A percentile compares a stretch with the other conserved stretches of the same genome.
phyloP scores from a whole-genome alignment of 2,329 filamentous ascomycete species.

The Alternaria alternata region DNA sequence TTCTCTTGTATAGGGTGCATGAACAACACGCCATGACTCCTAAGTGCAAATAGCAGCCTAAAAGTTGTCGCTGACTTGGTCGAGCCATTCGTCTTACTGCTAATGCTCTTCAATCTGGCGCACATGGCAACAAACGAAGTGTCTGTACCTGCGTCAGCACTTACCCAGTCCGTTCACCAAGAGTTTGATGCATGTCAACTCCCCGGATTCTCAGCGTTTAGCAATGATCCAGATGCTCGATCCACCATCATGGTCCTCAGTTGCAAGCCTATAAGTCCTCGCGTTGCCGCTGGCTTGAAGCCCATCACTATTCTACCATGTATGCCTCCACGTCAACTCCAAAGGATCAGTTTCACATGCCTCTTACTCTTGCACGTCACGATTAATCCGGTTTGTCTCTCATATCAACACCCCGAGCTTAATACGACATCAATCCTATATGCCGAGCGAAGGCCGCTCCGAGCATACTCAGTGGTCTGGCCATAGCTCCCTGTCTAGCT shows the following conservation, averaged over 20 bases:
- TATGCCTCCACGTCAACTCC: neutral
- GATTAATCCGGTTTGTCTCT: neutral
- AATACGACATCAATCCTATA: neutral
- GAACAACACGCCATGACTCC: too few relatives aligned
- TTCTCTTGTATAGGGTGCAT: too few relatives aligned
- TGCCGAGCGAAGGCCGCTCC: conserved; percentile 15
- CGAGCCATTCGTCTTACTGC: neutral
- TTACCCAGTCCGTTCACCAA: neutral
- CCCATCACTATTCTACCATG: neutral
- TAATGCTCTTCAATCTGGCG: neutral
- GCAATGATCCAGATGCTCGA: neutral
- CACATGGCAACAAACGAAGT: neutral
- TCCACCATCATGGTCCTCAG: conserved; percentile 35
- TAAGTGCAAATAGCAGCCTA: too few relatives aligned
- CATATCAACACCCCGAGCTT: conserved; percentile 4
- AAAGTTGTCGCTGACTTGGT: too few relatives aligned
- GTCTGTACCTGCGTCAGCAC: conserved; percentile 16
- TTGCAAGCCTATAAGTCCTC: conserved; percentile 15
- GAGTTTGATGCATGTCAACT: neutral
- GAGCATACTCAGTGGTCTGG: conserved; percentile 9
- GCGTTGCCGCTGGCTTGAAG: neutral
- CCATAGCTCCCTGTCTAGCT: conserved; percentile 20
- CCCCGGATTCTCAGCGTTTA: neutral
- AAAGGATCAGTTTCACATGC: neutral
- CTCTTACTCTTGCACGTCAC: neutral